Conservation (phyloP, 495 filamentous ascomycete species). For the Lasiosphaeria ovina region DNA sequence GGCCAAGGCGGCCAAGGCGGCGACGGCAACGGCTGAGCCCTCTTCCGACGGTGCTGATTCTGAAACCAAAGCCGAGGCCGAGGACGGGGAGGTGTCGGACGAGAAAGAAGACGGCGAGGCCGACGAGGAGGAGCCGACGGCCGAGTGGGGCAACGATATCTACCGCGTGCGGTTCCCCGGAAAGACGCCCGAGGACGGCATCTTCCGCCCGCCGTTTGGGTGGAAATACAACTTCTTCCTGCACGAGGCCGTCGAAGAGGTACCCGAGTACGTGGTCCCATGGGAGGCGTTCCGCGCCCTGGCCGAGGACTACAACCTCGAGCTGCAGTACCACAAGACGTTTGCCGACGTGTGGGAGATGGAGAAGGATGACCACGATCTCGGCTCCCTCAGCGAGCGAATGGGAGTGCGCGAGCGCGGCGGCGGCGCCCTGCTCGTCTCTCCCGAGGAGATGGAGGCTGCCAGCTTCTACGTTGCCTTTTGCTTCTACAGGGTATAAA, state of each 20-base stretch:
- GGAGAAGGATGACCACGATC: constrained; percentile 74
- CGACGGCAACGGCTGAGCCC: background rate
- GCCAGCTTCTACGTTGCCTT: constrained; percentile 89
- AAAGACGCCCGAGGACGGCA: constrained; percentile 69
- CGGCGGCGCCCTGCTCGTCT: constrained; percentile 65
- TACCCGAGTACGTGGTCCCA: constrained; percentile 96
- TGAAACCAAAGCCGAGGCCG: constrained; percentile 6
- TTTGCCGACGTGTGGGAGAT: constrained; percentile 90
- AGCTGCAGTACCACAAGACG: constrained; percentile 84
- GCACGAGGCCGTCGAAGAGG: constrained; percentile 90
- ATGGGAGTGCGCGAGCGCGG: constrained; percentile 84
- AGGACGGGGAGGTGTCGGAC: constrained; percentile 6
- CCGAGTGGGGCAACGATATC: constrained; percentile 89
- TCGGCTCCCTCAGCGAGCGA: constrained; percentile 82
- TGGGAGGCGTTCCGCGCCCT: constrained; percentile 96
- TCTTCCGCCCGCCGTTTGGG: constrained; percentile 91
- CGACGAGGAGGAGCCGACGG: constrained; percentile 51
- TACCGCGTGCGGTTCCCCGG: constrained; percentile 87
- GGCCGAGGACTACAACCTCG: constrained; percentile 94
- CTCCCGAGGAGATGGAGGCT: constrained; percentile 82
- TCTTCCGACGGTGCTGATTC: too few species aligned
- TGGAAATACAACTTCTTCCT: constrained; percentile 98
- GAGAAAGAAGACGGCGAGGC: constrained; percentile 48
- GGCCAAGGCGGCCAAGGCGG: background rate
- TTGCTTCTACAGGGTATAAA: constrained; percentile 87